Base-by-base conservation (phyloP, 257 asterid species). In the Galeopsis tetrahit region DNA sequence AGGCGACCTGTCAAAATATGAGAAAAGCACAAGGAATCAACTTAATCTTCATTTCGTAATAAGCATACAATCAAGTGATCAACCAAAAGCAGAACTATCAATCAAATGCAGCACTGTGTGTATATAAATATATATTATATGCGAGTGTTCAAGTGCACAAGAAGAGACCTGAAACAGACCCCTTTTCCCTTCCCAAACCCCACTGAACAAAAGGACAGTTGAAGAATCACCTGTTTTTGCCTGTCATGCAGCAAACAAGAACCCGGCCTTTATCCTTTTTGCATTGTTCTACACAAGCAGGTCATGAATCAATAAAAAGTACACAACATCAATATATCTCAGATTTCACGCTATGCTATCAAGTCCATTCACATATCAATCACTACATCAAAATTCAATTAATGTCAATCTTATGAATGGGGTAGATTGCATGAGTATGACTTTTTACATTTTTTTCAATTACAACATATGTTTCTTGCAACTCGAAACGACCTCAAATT, bases 241-340 rank as follows among this genome's bases (percentile, higher is more conserved):
- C 31, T 51, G 58, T 14, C 58, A 51, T 51, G 58, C 58, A 51
- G 31, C 15, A 32, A 51, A 51, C 58, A 51, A 51, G 58, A 14
- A 51, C 58, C 58, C 58, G 58, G 8, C 32, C 32, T 51, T 51
- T 51, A 51, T 51, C 58, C 6, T 51, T 51, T 51, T 51, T 32
- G 11, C 32, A 51, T 14, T 51, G 32, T 51, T 51, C 58, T 51
- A 32, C 58, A 51, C 32, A 51, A 51, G 32, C 32, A 51, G 32
- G 4, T 51, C 10, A 51, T n/a, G 58, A 2, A 51, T 51, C 28
- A 51, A 51, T 51, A 51, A n/a, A 14, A 51, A 51, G 32, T 17
- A 51, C 9, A 51, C 10, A 51, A 17, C 32, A 49, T 49, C 28
- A 49, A 14, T 7, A 4, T 49, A n/a, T 49, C 7, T 14, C 56